A percentile compares a stretch with the other conserved stretches of the same genome.
Conservation (phyloP, 345 rosid species). For the Acer saccharum region DNA sequence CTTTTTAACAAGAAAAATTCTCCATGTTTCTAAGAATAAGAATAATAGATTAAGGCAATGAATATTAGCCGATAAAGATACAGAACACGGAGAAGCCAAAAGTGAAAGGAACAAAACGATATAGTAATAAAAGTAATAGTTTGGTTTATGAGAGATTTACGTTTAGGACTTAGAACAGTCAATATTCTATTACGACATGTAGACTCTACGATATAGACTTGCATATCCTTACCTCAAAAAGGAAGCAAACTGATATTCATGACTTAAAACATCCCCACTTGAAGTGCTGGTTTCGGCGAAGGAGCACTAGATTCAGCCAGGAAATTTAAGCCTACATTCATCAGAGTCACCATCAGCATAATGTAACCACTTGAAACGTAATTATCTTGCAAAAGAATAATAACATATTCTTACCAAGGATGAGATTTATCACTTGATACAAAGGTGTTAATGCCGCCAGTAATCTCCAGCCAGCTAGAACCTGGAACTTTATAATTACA, state of each 20-base stretch:
- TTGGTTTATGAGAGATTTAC: not conserved
- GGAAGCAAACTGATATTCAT: not conserved
- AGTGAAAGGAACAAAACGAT: no score
- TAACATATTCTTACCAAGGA: constrained; percentile 11
- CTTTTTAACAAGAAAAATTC: not conserved
- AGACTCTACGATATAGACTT: not conserved
- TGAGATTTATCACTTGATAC: constrained; percentile 35
- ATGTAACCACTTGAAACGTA: constrained; percentile 1
- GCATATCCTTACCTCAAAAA: not conserved
- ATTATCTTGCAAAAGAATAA: constrained; percentile 13
- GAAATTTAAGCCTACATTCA: constrained; percentile 1
- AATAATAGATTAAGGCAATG: not conserved
- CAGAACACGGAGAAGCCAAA: no score
- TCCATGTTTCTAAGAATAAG: not conserved
- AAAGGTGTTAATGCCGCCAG: constrained; percentile 20
- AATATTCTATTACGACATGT: not conserved
- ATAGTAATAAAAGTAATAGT: not conserved
- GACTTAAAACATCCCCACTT: not conserved
- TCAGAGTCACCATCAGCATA: not conserved
- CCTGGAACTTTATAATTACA: constrained; percentile 63
- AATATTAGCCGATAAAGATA: no score
- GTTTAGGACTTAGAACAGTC: not conserved
- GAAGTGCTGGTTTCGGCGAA: not conserved
- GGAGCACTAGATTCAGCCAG: not conserved
- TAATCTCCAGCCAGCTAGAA: constrained; percentile 54